Evolutionary conservation across 2,329 filamentous ascomycete species (phyloP).

Genomic region (Aspergillus fumigatus): DNA sequence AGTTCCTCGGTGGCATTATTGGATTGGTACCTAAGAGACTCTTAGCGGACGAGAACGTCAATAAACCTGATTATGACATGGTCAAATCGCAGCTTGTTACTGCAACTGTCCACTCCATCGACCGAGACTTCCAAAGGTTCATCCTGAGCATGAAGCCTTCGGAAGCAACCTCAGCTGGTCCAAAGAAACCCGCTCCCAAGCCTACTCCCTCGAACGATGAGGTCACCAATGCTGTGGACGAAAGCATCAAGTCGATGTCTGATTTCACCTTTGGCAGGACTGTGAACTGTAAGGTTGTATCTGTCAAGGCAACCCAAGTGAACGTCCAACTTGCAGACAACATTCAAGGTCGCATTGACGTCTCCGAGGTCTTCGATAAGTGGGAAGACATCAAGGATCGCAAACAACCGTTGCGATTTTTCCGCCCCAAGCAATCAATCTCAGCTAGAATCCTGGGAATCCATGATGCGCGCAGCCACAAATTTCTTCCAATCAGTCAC

Average conservation of each 20-base stretch:
- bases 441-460: conserved; percentile 76
- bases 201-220: conserved; percentile 35
- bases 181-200: conserved; percentile 25
- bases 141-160: conserved; percentile 55
- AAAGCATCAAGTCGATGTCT: conserved; percentile 58
- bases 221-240: conserved; percentile 60
- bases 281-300: conserved; percentile 72
- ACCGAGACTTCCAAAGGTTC: conserved; percentile 66
- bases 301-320: conserved; percentile 84
- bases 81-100: conserved; percentile 70
- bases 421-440: conserved; percentile 66
- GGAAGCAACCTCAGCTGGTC: conserved; percentile 48
- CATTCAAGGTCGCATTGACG: conserved; percentile 85
- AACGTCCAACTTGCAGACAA: conserved; percentile 87
- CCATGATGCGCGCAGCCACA: conserved; percentile 84
- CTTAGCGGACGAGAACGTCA: conserved; percentile 64
- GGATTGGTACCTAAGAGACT: conserved; percentile 77
- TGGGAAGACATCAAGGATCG: conserved; percentile 83
- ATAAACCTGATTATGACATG: conserved; percentile 71
- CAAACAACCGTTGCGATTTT: conserved; percentile 72
- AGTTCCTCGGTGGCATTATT: conserved; percentile 72
- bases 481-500: conserved; percentile 87
- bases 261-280: conserved; percentile 70
- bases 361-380: conserved; percentile 82
- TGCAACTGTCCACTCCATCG: conserved; percentile 67